Evolutionary conservation across 2,329 filamentous ascomycete species (phyloP), one percentile per base, ranked within the genome.

Genomic region (Colletotrichum camelliae): DNA sequence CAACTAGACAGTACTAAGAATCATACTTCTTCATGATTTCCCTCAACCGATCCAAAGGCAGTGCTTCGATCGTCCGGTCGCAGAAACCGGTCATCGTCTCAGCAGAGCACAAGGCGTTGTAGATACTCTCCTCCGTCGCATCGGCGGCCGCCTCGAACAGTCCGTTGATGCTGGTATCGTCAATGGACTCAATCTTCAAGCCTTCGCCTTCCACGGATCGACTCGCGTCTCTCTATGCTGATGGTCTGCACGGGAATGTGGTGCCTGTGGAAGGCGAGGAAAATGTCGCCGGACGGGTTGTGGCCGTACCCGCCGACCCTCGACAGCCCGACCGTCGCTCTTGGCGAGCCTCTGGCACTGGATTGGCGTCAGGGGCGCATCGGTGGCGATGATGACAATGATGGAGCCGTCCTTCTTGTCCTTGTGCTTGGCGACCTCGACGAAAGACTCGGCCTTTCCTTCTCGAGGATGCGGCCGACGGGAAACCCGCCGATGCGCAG

Each of bases 201-300:
- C 76, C 5, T 77, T 80, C 6, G 88, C 83, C 78, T 83, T 84
- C 75, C 83, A 86, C 2, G 84, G 83, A 48, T 91, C 85, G 6
- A 87, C 83, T 83, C 82, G 24, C 57, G 31, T 35, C 77, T 70
- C 27, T 77, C 78, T 77, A 77, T 80, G 4, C 76, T 80, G n/a
- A 84, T 78, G 6, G 82, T 84, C 78, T 89, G 87, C 48, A 88
- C 85, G 3, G 85, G 83, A 2, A 91, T 83, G 58, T 86, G 84
- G 74, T 91, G 7, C 86, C 92, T 0, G 92, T 94, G 9, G 91
- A 94, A 91, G 5, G 92, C 92, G 4, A 94, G 84, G 80, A 94
- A 93, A 74, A 94, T 90, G 76, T 94, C 92, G 0, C 92, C 93
- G 0, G 91, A 93, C 13, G 87, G 87, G 77, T 93, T 93, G 58